Conservation (phyloP, 441 rosid genomes). For the Dalechampia spathulata region DNA sequence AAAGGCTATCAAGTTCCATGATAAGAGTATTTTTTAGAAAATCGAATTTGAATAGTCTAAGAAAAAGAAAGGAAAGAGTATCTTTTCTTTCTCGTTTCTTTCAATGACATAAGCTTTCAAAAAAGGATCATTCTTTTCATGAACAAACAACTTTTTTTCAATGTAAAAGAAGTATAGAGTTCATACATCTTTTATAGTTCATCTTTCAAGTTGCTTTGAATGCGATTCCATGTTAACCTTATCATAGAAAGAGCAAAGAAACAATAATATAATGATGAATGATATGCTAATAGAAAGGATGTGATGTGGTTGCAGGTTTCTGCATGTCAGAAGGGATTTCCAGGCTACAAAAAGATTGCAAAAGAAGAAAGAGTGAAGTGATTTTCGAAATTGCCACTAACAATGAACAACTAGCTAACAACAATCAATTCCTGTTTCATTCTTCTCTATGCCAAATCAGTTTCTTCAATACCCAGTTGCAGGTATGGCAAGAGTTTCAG, state of each 20-base stretch:
- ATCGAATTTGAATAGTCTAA: no score
- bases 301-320: conserved; percentile 49
- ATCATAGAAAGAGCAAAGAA: no score
- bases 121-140: neutral
- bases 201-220: neutral
- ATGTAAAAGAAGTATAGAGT: neutral
- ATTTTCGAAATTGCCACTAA: conserved; percentile 5
- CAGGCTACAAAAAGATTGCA: conserved; percentile 61
- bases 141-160: neutral
- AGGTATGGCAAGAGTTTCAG: conserved; percentile 13
- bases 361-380: conserved; percentile 52
- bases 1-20: no score
- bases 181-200: neutral
- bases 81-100: no score
- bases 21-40: no score
- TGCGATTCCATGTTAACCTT: neutral
- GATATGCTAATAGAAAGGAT: neutral
- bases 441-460: neutral
- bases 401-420: conserved; percentile 11
- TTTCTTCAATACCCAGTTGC: conserved; percentile 18
- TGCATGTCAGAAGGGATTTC: conserved; percentile 64
- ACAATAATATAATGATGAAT: neutral
- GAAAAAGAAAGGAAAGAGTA: no score
- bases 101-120: no score
- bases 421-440: neutral